These are phyloP conservation scores for Dalbergia cultrata DNA, from an alignment of 306 rosid genomes.

Conservation along the genomic window DNA sequence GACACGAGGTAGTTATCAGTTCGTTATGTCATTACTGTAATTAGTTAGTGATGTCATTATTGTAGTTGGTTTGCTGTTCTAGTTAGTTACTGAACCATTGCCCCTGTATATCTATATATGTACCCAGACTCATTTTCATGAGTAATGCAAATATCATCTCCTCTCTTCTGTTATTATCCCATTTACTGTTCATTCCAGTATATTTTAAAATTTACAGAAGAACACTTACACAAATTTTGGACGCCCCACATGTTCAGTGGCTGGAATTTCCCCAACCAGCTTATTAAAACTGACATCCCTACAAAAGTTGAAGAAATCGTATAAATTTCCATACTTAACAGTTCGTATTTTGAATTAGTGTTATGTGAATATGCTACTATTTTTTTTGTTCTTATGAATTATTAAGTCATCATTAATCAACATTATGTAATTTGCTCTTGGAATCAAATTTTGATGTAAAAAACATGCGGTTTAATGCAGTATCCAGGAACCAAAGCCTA, in stretches of 20 bases:
- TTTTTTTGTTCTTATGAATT: conserved; percentile 4
- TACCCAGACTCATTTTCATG: no score
- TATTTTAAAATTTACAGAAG: conserved; percentile 23
- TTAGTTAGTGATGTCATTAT: no score
- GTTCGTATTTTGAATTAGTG: conserved; percentile 6
- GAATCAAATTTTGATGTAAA: conserved; percentile 3
- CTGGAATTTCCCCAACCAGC: conserved; percentile 80
- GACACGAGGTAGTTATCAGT: no score
- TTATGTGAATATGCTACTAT: conserved; percentile 19
- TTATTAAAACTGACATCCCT: conserved; percentile 94
- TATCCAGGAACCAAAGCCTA: conserved; percentile 14
- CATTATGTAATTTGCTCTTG: background rate
- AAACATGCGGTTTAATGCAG: background rate
- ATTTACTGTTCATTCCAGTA: conserved; percentile 7
- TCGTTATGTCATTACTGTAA: no score
- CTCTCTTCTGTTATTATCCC: background rate
- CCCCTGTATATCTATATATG: no score
- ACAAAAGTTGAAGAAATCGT: conserved; percentile 40
- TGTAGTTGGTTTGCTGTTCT: no score
- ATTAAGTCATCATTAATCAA: conserved; percentile 15
- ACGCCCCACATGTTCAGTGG: conserved; percentile 41
- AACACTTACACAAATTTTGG: conserved; percentile 72
- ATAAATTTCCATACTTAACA: conserved; percentile 19
- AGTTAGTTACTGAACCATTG: no score
- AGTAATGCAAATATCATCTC: no score